These are phyloP conservation scores for Penicillium paxilli DNA, from an alignment of 495 filamentous ascomycete species.

Conservation along the genomic window DNA sequence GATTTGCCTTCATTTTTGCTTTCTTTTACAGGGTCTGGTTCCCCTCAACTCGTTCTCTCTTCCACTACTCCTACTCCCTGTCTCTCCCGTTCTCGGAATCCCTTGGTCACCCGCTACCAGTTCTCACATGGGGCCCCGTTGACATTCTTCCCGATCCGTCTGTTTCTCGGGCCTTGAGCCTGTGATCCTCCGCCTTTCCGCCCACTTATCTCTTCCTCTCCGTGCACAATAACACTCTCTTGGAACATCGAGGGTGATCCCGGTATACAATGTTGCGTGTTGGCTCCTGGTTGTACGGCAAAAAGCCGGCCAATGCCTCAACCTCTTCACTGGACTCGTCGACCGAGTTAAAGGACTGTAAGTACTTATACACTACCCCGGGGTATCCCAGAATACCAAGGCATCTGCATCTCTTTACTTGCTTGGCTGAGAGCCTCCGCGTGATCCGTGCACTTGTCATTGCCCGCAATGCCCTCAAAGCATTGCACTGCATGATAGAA, in stretches of 20 bases:
- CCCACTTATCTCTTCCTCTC: not conserved
- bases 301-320: conserved; percentile 49
- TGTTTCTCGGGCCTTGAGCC: conserved; percentile 9
- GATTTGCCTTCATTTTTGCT: not conserved
- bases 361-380: conserved; percentile 15
- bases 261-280: conserved; percentile 41
- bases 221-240: not conserved
- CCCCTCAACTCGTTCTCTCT: conserved; percentile 1
- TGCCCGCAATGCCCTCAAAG: not conserved
- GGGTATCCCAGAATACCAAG: too few relatives aligned
- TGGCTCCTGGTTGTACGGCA: conserved; percentile 58
- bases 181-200: conserved; percentile 1
- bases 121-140: conserved; percentile 25
- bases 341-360: conserved; percentile 61
- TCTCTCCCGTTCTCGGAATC: conserved; percentile 22
- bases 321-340: conserved; percentile 59
- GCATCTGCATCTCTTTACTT: too few relatives aligned
- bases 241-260: too few relatives aligned
- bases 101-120: conserved; percentile 19
- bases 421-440: not conserved
- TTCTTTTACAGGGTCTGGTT: not conserved
- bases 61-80: conserved; percentile 6
- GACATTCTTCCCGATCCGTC: conserved; percentile 35
- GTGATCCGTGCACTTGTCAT: not conserved
- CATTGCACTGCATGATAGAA: too few relatives aligned